Evolutionary conservation across 768 basidiomycete genomes (phyloP), one percentile per base, ranked within the genome.

Genomic region (Calocybe gangraenosa): DNA sequence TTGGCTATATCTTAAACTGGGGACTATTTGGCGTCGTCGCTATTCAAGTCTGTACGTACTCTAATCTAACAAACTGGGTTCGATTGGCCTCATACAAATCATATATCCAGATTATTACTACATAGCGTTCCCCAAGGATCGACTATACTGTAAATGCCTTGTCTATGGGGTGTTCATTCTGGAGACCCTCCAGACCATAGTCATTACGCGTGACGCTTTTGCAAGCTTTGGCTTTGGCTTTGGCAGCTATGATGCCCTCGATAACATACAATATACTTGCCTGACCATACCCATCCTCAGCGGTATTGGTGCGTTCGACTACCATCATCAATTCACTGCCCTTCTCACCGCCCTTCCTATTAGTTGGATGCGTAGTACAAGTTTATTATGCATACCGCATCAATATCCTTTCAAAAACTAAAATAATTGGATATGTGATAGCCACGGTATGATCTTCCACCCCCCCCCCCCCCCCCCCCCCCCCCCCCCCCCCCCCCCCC

Each of bases 361-460:
- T 42, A 67, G 66, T 63, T 10, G 60, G 59, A 3, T 62, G 62
- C 36, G 52, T 62, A 10, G 63, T 65, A 8, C 64, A 65, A 42
- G 46, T 55, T 28, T 58, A 61, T 23, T 68, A 64, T 54, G 64
- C 63, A n/a, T 61, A 64, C 41, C 60, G 65, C 13, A 63, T 68
- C 21, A 49, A 50, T 25, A 42, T 65, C 15, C 48, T 68, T n/a
- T 59, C 61, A 1, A 47, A 48, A 50, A 57, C 48, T 19, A 58
- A 47, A 48, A 17, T 28, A 6, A 32, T 58, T 30, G 55, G 55
- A 34, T 52, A 44, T 21, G 15, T 41, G 8, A 58, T 58, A 21
- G 47, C 42, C 13, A 25, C 46, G 2, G 57, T 58, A 30, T n/a
- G n/a, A n/a, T n/a, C n/a, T n/a, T n/a, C n/a, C n/a, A n/a, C n/a